Conservation (phyloP, 495 filamentous ascomycete genomes). For the Opeltia flavorubescens region DNA sequence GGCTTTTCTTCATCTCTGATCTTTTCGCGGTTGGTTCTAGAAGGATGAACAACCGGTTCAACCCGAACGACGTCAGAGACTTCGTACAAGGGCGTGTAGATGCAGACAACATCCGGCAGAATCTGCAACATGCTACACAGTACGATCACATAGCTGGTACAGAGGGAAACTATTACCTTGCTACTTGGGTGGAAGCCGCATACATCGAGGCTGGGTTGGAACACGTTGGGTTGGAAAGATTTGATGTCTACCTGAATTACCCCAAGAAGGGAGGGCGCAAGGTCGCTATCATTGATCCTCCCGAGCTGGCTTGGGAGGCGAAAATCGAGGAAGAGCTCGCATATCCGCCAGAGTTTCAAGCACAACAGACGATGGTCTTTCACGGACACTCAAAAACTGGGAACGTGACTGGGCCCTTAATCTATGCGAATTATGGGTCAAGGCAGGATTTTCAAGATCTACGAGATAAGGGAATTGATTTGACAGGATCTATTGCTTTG, state of each 20-base stretch:
- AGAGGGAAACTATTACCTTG: constrained; percentile 71
- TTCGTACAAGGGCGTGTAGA: constrained; percentile 56
- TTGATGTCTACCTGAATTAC: constrained; percentile 86
- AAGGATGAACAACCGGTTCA: constrained; percentile 37
- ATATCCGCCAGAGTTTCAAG: constrained; percentile 28
- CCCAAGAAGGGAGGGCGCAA: constrained; percentile 61
- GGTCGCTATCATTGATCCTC: constrained; percentile 68
- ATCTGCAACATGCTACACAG: constrained; percentile 54
- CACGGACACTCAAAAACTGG: constrained; percentile 84
- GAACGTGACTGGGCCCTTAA: constrained; percentile 77
- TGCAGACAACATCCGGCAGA: constrained; percentile 54
- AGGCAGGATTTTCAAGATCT: constrained; percentile 66
- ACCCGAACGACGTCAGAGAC: constrained; percentile 52
- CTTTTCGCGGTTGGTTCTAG: constrained; percentile 42
- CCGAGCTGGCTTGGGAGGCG: constrained; percentile 62
- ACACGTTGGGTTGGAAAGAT: constrained; percentile 55
- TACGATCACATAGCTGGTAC: constrained; percentile 85
- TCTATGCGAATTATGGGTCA: constrained; percentile 89
- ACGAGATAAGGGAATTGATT: constrained; percentile 51
- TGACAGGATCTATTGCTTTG: constrained; percentile 69
- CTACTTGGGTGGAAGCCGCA: constrained; percentile 62
- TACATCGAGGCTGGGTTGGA: constrained; percentile 61
- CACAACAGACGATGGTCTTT: constrained; percentile 51
- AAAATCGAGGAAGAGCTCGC: constrained; percentile 60
- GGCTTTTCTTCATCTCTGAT: constrained; percentile 72